Evolutionary conservation across 306 rosid genomes (phyloP).

Genomic region (Carpinus fangiana): DNA sequence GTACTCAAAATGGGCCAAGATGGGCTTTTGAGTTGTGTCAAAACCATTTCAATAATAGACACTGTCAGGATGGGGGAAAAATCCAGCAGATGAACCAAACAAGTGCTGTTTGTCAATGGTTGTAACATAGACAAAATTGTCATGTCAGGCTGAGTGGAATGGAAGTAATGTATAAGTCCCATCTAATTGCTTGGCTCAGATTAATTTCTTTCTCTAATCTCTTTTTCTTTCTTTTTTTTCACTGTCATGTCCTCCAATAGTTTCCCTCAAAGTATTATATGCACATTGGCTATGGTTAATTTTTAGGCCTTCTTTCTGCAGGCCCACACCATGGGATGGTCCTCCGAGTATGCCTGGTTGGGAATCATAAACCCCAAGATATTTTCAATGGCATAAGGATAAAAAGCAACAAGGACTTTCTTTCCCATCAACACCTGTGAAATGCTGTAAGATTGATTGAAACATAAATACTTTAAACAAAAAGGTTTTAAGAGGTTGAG

Average conservation of each 20-base stretch:
- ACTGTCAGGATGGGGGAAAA: neutral
- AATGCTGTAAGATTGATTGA: conserved; percentile 7
- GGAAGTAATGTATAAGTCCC: neutral
- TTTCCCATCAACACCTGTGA: conserved; percentile 14
- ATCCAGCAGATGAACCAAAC: neutral
- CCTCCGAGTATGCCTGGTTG: conserved; percentile 33
- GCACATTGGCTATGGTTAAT: neutral
- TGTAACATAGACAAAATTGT: neutral
- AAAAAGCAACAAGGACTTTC: conserved; percentile 20
- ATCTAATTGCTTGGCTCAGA: neutral
- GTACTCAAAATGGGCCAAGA: conserved; percentile 1
- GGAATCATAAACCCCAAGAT: conserved; percentile 32
- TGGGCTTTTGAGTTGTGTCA: conserved; percentile 10
- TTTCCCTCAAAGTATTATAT: neutral
- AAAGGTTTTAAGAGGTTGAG: neutral
- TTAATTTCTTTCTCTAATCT: neutral
- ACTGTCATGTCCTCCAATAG: conserved; percentile 1
- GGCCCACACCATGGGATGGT: conserved; percentile 36
- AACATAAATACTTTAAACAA: conserved; percentile 8
- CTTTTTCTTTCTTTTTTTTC: neutral
- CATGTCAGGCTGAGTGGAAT: conserved; percentile 6
- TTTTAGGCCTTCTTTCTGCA: conserved; percentile 23
- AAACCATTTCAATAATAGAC: neutral
- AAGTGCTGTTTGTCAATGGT: neutral
- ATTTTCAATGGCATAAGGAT: conserved; percentile 30